A percentile compares a stretch with the other conserved stretches of the same genome.
These are phyloP conservation scores for Amylostereum areolatum DNA, from an alignment of 1,284 basidiomycete genomes.

Conservation along the genomic window DNA sequence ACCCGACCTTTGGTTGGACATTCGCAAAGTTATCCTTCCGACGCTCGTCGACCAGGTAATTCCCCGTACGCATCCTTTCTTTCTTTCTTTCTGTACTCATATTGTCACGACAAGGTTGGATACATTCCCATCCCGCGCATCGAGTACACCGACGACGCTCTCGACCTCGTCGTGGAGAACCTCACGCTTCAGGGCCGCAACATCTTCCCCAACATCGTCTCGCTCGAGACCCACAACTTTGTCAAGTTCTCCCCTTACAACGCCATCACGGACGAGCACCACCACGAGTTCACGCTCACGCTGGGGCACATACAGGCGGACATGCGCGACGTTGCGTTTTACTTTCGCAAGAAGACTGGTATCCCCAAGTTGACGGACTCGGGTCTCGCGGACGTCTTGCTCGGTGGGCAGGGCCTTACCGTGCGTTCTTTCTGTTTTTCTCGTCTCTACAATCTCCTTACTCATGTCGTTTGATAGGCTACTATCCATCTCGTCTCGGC, in stretches of 20 bases:
- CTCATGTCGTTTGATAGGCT: constrained; percentile 14
- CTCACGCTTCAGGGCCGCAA: constrained; percentile 83
- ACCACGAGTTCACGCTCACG: constrained; percentile 68
- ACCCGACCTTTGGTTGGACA: constrained; percentile 81
- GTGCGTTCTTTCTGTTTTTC: constrained; percentile 20
- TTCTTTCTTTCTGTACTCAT: neutral
- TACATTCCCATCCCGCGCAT: constrained; percentile 89
- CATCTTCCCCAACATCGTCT: constrained; percentile 76
- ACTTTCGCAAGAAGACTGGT: constrained; percentile 74
- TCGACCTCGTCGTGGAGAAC: constrained; percentile 92
- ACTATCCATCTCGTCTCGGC: constrained; percentile 62
- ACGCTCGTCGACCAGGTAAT: constrained; percentile 69
- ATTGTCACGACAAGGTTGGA: constrained; percentile 46
- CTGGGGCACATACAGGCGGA: constrained; percentile 91
- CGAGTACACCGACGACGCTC: constrained; percentile 84
- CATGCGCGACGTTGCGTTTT: constrained; percentile 88
- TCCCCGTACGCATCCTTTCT: neutral
- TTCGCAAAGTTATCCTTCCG: constrained; percentile 80
- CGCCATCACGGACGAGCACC: constrained; percentile 48
- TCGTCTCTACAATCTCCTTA: constrained; percentile 9
- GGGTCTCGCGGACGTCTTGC: constrained; percentile 87
- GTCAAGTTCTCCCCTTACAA: constrained; percentile 80
- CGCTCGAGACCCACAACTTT: constrained; percentile 79
- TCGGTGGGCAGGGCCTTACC: constrained; percentile 76
- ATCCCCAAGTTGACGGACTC: constrained; percentile 81